phyloP scores from a whole-genome alignment of 306 rosid genomes.

The Prunus mira region DNA sequence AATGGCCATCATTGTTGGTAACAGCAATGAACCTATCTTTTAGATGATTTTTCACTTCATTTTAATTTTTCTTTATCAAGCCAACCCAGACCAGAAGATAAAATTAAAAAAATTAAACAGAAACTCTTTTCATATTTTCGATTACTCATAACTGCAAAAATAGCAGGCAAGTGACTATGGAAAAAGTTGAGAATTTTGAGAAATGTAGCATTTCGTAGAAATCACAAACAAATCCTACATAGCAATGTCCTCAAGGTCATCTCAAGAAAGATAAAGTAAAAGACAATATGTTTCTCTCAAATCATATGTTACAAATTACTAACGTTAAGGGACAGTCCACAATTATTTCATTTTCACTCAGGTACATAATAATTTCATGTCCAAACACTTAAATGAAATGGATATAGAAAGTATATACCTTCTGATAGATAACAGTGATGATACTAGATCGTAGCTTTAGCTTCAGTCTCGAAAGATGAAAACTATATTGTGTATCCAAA shows the following conservation, averaged over 20 bases:
- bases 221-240: neutral
- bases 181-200: neutral
- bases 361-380: no score
- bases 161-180: neutral
- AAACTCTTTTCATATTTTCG: no score
- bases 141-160: neutral
- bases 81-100: no score
- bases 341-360: no score
- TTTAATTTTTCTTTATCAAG: no score
- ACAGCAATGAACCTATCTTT: no score
- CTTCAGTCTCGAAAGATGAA: slow-evolving; percentile 83
- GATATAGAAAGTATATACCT: slow-evolving; percentile 42
- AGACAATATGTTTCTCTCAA: neutral
- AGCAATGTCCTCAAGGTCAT: neutral
- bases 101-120: no score
- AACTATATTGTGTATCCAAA: slow-evolving; percentile 83
- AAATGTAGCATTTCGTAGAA: neutral
- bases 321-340: no score
- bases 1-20: no score
- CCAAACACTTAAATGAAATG: neutral
- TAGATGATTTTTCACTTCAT: no score
- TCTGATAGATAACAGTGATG: slow-evolving; percentile 76
- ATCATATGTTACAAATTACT: neutral
- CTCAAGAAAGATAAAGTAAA: neutral
- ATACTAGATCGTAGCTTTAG: slow-evolving; percentile 86